Base-by-base conservation (phyloP, 768 basidiomycete genomes). In the Cystoderma amianthinum region DNA sequence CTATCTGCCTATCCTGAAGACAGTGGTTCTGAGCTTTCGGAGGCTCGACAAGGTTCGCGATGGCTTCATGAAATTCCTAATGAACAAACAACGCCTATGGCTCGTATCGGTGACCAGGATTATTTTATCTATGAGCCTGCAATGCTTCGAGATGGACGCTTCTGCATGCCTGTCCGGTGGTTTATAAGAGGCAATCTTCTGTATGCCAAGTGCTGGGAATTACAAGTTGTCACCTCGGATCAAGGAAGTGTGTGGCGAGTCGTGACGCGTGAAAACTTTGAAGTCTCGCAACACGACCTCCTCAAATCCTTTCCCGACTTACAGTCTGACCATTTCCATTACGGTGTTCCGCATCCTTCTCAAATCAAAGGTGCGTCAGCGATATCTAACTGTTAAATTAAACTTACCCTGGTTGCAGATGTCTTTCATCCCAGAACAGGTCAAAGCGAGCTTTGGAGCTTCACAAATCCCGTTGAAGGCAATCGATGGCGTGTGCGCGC, bases 401-500 rank as follows among this genome's bases (percentile, higher is more conserved):
- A n/a, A n/a, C n/a, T n/a, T n/a, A n/a, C n/a, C n/a, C n/a, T n/a
- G n/a, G n/a, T n/a, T n/a, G n/a, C n/a, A n/a, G n/a, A n/a, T n/a
- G n/a, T n/a, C n/a, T n/a, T n/a, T n/a, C n/a, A n/a, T n/a, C n/a
- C n/a, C n/a, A n/a, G n/a, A 15, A 30, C 15, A 30, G 10, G 15
- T 9, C 28, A 30, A 30, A 9, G 15, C 28, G 9, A 15, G 28
- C 9, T 9, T 15, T 15, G 15, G 9, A 15, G 28, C 28, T 15
- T 30, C 28, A n/a, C 17, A 9, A 9, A 36, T 17, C 28, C 20
- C 48, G n/a, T n/a, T n/a, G n/a, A n/a, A n/a, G n/a, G 32, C 4
- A 66, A 66, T 44, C 48, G 24, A 0, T 64, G 61, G 59, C 48
- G 56, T 2, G 23, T 5, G 2, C 38, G 42, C 4, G 59, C 64